A percentile compares a stretch with the other conserved stretches of the same genome.
Conservation (phyloP, 192 early-diverging fungal genomes). For the Backusella circina region DNA sequence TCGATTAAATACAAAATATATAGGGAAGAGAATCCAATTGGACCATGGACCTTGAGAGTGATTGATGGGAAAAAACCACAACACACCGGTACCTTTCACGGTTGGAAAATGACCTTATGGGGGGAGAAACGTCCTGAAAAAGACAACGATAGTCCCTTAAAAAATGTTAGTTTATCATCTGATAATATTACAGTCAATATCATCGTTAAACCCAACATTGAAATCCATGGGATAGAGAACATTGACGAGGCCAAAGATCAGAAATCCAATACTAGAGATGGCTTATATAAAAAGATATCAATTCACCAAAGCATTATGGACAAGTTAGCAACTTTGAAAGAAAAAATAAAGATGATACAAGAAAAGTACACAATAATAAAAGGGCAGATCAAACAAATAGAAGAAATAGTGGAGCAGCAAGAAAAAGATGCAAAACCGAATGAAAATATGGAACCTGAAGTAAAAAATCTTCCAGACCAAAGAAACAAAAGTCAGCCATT, state of each 20-base stretch:
- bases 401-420: neutral
- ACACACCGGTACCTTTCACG: constrained; percentile 50
- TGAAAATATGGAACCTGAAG: neutral
- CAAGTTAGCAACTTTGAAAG: neutral
- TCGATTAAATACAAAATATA: neutral
- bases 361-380: neutral
- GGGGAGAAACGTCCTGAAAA: constrained; percentile 44
- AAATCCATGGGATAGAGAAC: neutral
- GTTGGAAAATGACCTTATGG: constrained; percentile 71
- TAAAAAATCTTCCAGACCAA: neutral
- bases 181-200: neutral
- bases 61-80: constrained; percentile 56
- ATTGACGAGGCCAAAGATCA: neutral
- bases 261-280: neutral
- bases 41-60: constrained; percentile 75
- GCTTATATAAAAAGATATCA: neutral
- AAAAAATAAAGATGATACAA: neutral
- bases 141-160: neutral
- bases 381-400: neutral
- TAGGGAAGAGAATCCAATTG: constrained; percentile 88
- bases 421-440: neutral
- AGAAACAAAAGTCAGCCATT: neutral
- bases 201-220: neutral
- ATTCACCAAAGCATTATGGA: neutral
- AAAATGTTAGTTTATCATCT: neutral